Conservation (phyloP, 257 asterid species). For the Salvia hispanica region DNA sequence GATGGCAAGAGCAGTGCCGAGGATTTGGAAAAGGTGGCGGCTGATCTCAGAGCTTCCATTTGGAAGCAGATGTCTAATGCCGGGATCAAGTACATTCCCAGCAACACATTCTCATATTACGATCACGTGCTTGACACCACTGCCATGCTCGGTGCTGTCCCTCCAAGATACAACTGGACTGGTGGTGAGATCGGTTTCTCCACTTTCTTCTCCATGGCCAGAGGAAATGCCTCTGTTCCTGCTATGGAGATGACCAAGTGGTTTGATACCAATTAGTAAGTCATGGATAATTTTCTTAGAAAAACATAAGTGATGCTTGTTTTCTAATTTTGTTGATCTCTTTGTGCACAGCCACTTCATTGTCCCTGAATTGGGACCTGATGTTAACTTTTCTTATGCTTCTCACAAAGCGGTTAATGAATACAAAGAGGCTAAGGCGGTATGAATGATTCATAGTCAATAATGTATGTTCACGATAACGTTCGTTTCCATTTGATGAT, state of each 20-base stretch:
- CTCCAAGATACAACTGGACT: slow-evolving; percentile 80
- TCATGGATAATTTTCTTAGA: slow-evolving; percentile 33
- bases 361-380: slow-evolving; percentile 93
- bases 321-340: slow-evolving; percentile 2
- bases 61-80: slow-evolving; percentile 61
- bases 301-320: too few species aligned
- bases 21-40: slow-evolving; percentile 77
- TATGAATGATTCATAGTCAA: too few species aligned
- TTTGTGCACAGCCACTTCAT: slow-evolving; percentile 81
- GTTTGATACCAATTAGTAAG: slow-evolving; percentile 99
- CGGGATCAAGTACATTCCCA: slow-evolving; percentile 74
- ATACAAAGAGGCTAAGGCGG: slow-evolving; percentile 91
- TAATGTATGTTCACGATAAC: too few species aligned
- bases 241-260: slow-evolving; percentile 99
- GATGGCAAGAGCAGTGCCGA: slow-evolving; percentile 65
- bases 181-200: slow-evolving; percentile 88
- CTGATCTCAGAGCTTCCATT: slow-evolving; percentile 76
- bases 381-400: slow-evolving; percentile 78
- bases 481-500: slow-evolving; percentile 13
- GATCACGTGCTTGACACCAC: slow-evolving; percentile 94
- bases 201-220: slow-evolving; percentile 97
- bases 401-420: slow-evolving; percentile 92
- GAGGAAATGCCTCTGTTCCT: slow-evolving; percentile 98
- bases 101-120: slow-evolving; percentile 93
- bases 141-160: slow-evolving; percentile 93